Evolutionary conservation across 257 asterid species (phyloP), one percentile per base, ranked within the genome.

Genomic region (Henckelia pumila): DNA sequence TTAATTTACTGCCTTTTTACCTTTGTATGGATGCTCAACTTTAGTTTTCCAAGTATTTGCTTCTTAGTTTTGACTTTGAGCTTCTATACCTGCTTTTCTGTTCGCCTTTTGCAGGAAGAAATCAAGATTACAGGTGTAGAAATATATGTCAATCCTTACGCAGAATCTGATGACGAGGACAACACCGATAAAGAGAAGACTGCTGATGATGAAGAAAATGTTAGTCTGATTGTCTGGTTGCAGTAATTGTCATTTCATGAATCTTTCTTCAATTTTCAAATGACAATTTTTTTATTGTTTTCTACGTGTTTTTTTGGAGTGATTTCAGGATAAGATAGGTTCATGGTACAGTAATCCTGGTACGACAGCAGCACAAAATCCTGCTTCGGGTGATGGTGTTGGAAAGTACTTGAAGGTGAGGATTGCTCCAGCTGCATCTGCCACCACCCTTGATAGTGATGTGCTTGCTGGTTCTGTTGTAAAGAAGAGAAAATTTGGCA

Each of bases 311-410:
- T 70, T 40, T 57, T 35, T 33, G 32, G 49, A 65, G 32, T 69
- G 28, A 49, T 71, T 73, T 73, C 92, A 90, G 99, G 97, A 90
- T 56, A 86, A 86, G 83, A 75, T 86, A 28, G 99, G 99, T 21
- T 94, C 96, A 17, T 94, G 99, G 97, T 93, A 72, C 80, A 94
- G 96, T 88, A 91, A 85, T 68, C 97, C 97, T 7, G 86, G 80
- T 32, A 82, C 85, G 2, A 77, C 81, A n/a, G 33, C 76, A 14
- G 47, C 79, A 69, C 95, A 82, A 47, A 70, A 73, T 70, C 83
- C 80, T 73, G 78, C 80, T 13, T 74, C 33, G 29, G 92, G 89
- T 23, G 80, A 78, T 72, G 95, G 97, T 30, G 89, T 89, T 21
- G 96, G 99, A 33, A 91, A 80, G 81, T 94, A 94, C 82, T 68